Base-by-base conservation (phyloP, 352 stramenopile species). In the Phytophthora macrochlamydospora region DNA sequence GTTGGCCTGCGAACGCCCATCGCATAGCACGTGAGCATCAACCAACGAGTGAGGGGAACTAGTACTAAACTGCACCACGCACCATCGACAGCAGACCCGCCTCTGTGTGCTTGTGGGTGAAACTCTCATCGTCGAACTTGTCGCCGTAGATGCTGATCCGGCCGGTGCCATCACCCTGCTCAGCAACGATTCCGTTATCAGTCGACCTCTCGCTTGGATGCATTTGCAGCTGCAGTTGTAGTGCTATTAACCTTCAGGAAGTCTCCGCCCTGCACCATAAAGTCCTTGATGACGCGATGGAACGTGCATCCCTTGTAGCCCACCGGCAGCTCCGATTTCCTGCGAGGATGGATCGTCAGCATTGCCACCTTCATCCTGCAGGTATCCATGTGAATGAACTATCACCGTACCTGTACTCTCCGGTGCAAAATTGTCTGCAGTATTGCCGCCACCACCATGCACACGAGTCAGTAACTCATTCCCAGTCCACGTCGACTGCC, bases 361-460 rank as follows among this genome's bases (percentile, higher is more conserved):
- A 24, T 2, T 13, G 3, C 38, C 2, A 6, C 7, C 24, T 8
- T 51, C 8, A 30, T 13, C 37, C 3, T n/a, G 3, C 51, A 2
- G 35, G 13, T n/a, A 75, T 2, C n/a, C 6, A 7, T 28, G 37
- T 4, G 33, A 24, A 24, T 24, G 14, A n/a, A 9, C 14, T 33
- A 37, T 46, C 44, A 55, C 84, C 73, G 43, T 70, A 94, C 82
- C 90, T 92, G 78, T 97, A 97, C 74, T 99, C 96, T 32, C 96
- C 97, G n/a, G 96, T 99, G 78, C 96, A 99, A 44, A 99, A 97
- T 75, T 98, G 93, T 55, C 95, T 93, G 58, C 63, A 14, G 32
- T 18, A 13, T n/a, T 40, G n/a, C 30, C 14, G 12, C 24, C 29
- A 61, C 38, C 56, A 43, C 7, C 37, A 38, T 33, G 38, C 62